phyloP scores from a whole-genome alignment of 441 rosid genomes.

The Adansonia madagascariensis region DNA sequence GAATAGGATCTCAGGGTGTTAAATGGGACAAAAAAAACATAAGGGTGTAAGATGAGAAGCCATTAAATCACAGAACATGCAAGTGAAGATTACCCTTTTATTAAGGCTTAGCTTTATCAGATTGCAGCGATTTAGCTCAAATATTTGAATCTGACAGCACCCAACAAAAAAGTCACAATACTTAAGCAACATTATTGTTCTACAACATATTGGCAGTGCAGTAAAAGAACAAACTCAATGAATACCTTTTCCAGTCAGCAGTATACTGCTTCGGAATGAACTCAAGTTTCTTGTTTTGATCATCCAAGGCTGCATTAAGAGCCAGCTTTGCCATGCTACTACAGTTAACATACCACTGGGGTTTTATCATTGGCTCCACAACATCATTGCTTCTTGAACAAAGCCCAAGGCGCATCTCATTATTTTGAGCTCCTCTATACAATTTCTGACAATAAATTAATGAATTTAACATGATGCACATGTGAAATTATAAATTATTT shows the following conservation, averaged over 20 bases:
- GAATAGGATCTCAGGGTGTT: too few species aligned
- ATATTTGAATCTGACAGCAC: background rate
- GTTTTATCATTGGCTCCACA: slow-evolving; percentile 85
- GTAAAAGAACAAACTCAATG: background rate
- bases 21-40: too few species aligned
- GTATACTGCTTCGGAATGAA: slow-evolving; percentile 29
- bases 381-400: slow-evolving; percentile 84
- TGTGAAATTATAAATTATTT: slow-evolving; percentile 8
- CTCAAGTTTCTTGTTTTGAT: slow-evolving; percentile 64
- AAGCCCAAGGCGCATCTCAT: slow-evolving; percentile 91
- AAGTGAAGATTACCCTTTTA: background rate
- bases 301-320: slow-evolving; percentile 51
- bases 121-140: background rate
- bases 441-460: slow-evolving; percentile 51
- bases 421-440: slow-evolving; percentile 74
- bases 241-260: too few species aligned
- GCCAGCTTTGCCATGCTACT: slow-evolving; percentile 70
- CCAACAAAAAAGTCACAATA: background rate
- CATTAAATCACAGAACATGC: too few species aligned
- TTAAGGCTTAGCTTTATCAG: background rate
- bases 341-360: slow-evolving; percentile 84
- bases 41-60: too few species aligned
- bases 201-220: background rate
- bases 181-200: background rate
- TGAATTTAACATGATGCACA: background rate